Base-by-base conservation (phyloP, 371 early-diverging fungal genomes). In the Apophysomyces variabilis region DNA sequence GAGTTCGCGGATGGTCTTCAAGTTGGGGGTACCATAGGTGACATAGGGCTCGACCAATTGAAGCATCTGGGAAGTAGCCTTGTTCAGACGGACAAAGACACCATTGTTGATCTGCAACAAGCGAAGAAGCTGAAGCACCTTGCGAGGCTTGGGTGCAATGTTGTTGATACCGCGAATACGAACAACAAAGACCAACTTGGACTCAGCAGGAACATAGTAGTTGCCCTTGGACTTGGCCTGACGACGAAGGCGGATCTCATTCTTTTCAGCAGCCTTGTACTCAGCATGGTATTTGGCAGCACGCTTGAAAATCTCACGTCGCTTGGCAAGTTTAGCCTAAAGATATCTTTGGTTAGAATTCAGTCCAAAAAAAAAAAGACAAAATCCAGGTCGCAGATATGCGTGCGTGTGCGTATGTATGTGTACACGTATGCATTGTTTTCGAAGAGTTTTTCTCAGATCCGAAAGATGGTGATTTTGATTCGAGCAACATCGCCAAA, bases 81-180 rank as follows among this genome's bases (percentile, higher is more conserved):
- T 93, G 90, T 94, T 99, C 77, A 99, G 91, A 63, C 90, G 90
- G 65, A 99, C 90, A 75, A 99, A 98, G 77, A 95, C 94, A 75
- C 93, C 98, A 84, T 90, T 92, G 96, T 99, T 98, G 91, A 98
- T 96, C 86, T 94, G 96, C 81, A 91, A 91, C 70, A 99, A 90
- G 87, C 99, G 95, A 76, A 99, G 84, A 66, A 97, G 88, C 86
- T 99, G 96, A 68, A 99, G 91, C 68, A 97, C 95, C 92, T 98
- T 98, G 79, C 96, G 90, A 71, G 96, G 94, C 92, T 96, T 98
- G 83, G 99, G 99, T 47, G 99, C 89, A 68, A 97, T 89, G 88
- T 96, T 95, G 92, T 94, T 95, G 90, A 96, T 92, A 85, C 87
- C 93, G 85, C 92, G 92, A 80, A 93, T 92, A 78, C 92, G 95